phyloP scores from a whole-genome alignment of 1,139 yeast genomes.

The Schwanniomyces etchellsii region DNA sequence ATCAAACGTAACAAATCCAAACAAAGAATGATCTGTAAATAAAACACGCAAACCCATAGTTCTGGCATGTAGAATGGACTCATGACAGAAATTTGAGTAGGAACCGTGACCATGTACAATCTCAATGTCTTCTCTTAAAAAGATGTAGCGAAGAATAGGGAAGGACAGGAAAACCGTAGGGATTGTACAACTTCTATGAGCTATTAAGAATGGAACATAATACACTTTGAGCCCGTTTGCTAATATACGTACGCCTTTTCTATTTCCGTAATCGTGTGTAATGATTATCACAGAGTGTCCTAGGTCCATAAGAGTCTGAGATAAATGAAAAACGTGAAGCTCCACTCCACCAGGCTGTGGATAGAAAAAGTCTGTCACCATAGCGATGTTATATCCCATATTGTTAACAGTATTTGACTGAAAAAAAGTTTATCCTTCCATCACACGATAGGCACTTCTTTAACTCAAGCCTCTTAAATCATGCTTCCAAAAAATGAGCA shows the following conservation, averaged over 20 bases:
- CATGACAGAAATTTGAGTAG: conserved; percentile 79
- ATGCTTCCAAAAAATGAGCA: no score
- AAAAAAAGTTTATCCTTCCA: no score
- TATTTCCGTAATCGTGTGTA: conserved; percentile 80
- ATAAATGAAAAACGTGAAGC: conserved; percentile 79
- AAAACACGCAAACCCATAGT: conserved; percentile 92
- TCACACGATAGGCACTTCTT: no score
- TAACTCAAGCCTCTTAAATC: no score
- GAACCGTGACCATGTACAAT: conserved; percentile 96
- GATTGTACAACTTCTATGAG: conserved; percentile 76
- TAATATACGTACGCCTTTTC: conserved; percentile 75
- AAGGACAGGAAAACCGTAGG: conserved; percentile 89
- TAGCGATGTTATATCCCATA: conserved; percentile 45
- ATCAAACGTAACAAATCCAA: conserved; percentile 86
- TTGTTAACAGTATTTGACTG: conserved; percentile 1
- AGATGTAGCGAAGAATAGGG: conserved; percentile 79
- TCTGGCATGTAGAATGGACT: conserved; percentile 82
- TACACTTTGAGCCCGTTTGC: conserved; percentile 92
- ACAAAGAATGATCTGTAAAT: conserved; percentile 91
- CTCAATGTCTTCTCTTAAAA: conserved; percentile 78
- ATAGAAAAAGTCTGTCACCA: conserved; percentile 96
- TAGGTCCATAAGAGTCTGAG: conserved; percentile 69
- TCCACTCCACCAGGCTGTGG: conserved; percentile 99
- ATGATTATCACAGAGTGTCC: conserved; percentile 92
- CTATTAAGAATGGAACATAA: conserved; percentile 75